A percentile compares a stretch with the other conserved stretches of the same genome.
Conservation (phyloP, 164 flowering plant species). For the Protea cynaroides region DNA sequence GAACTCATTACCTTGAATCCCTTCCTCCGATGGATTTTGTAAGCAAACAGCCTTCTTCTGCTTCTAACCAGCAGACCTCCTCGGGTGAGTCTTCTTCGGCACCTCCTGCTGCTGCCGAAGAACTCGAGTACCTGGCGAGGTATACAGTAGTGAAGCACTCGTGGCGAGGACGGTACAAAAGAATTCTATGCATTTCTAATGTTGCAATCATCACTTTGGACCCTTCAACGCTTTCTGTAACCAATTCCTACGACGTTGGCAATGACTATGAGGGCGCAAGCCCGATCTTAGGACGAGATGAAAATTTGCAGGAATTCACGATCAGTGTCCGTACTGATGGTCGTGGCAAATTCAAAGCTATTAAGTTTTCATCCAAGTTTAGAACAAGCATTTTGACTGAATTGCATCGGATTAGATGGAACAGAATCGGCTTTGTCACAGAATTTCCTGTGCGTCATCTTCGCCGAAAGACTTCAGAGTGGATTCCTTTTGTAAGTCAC, state of each 20-base stretch:
- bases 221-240: constrained; percentile 66
- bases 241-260: constrained; percentile 76
- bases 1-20: constrained; percentile 44
- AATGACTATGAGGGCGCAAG: constrained; percentile 67
- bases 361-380: constrained; percentile 78
- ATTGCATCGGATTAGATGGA: constrained; percentile 64
- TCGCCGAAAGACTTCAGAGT: constrained; percentile 59
- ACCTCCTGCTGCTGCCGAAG: constrained; percentile 42
- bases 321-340: constrained; percentile 86
- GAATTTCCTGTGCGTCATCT: constrained; percentile 86
- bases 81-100: constrained; percentile 20
- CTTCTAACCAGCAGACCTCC: constrained; percentile 16
- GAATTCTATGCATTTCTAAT: constrained; percentile 74
- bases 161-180: constrained; percentile 96
- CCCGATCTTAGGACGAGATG: constrained; percentile 78
- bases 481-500: constrained; percentile 86
- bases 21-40: constrained; percentile 67
- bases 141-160: constrained; percentile 90
- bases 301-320: constrained; percentile 65
- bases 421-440: constrained; percentile 39
- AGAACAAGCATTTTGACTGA: constrained; percentile 89
- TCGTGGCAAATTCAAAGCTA: constrained; percentile 71
- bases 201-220: constrained; percentile 66
- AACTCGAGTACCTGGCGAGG: constrained; percentile 87
- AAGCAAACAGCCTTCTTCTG: constrained; percentile 32